Percentiles rank a stretch among this genome's conserved stretches.
Conservation (phyloP, 228 moss, liverwort and hornwort genomes). For the Sphagnum fallax region DNA sequence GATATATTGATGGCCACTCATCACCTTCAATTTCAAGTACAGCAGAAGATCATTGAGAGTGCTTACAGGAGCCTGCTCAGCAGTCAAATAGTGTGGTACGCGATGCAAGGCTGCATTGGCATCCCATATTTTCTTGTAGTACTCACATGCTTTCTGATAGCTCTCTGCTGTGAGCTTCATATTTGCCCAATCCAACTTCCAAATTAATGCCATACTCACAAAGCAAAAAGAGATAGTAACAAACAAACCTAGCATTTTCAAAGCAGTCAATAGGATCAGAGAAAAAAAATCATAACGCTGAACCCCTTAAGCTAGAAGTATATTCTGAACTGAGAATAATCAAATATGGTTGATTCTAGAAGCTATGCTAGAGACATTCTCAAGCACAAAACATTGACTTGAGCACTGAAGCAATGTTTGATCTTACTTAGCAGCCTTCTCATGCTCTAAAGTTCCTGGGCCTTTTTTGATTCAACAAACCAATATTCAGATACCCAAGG, state of each 20-base stretch:
- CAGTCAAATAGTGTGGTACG: constrained; percentile 78
- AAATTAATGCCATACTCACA: too few species aligned
- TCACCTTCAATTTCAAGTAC: too few species aligned
- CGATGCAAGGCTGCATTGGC: constrained; percentile 54
- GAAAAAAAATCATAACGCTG: not conserved
- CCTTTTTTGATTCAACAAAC: too few species aligned
- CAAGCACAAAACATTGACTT: too few species aligned
- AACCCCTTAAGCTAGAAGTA: not conserved
- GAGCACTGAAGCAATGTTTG: too few species aligned
- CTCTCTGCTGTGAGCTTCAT: constrained; percentile 65
- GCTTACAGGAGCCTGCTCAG: constrained; percentile 88
- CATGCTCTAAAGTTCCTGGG: too few species aligned
- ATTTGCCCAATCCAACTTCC: not conserved
- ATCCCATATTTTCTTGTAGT: constrained; percentile 59
- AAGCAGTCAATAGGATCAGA: not conserved
- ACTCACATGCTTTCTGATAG: constrained; percentile 71
- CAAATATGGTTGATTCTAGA: not conserved
- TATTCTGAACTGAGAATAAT: not conserved
- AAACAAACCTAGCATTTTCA: too few species aligned
- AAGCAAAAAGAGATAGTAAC: too few species aligned
- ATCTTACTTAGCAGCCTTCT: too few species aligned
- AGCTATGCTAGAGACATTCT: too few species aligned
- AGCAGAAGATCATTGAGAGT: not conserved
- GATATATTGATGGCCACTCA: too few species aligned
- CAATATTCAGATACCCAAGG: too few species aligned